Evolutionary conservation across 108 stramenopile species (phyloP).

Genomic region (Licmophora abbreviata): DNA sequence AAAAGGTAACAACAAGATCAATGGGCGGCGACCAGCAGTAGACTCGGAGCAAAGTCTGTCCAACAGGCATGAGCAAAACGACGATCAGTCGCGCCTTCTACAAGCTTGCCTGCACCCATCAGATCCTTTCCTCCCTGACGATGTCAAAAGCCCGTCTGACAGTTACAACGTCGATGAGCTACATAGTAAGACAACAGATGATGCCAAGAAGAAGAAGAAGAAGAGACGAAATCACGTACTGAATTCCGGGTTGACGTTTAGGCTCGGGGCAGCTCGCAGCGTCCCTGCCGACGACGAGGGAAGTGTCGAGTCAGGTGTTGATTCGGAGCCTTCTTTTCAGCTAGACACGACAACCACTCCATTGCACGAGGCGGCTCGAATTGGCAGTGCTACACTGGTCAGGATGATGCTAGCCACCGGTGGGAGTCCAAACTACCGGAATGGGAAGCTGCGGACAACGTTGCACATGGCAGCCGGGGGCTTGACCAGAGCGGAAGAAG

Average conservation of each 20-base stretch:
- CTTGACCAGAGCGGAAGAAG: constrained; percentile 8
- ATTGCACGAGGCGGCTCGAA: constrained; percentile 43
- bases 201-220: background rate
- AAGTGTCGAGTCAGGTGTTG: background rate
- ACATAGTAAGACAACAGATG: background rate
- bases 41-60: no score
- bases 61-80: background rate
- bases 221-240: background rate
- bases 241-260: background rate
- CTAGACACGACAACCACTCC: constrained; percentile 28
- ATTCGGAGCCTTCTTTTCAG: background rate
- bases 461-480: constrained; percentile 36
- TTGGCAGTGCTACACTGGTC: constrained; percentile 24
- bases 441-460: constrained; percentile 30
- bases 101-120: constrained; percentile 32
- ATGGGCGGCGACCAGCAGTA: no score
- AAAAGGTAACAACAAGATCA: no score
- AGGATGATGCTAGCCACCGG: constrained; percentile 15
- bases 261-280: background rate
- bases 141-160: constrained; percentile 19
- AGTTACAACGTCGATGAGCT: constrained; percentile 10
- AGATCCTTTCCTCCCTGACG: constrained; percentile 33
- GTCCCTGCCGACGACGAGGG: background rate
- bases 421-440: constrained; percentile 21
- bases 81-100: constrained; percentile 7